Base-by-base conservation (phyloP, 495 filamentous ascomycete species). In the Jackrogersella minutella region DNA sequence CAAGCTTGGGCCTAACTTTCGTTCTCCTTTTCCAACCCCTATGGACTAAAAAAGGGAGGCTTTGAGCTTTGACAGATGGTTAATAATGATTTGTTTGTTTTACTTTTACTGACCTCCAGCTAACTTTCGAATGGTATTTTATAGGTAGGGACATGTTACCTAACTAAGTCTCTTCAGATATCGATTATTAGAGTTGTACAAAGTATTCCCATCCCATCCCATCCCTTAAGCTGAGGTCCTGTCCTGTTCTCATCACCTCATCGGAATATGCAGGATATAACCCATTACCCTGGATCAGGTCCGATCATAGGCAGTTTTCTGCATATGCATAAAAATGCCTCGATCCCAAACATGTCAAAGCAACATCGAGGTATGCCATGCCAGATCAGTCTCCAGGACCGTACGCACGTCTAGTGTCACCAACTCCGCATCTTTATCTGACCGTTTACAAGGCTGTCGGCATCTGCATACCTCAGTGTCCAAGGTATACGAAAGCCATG, bases 401-500 rank as follows among this genome's bases (percentile, higher is more conserved):
- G 49, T 37, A 9, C 31, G 14, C 30, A 24, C 10, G 41, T 44
- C 9, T 37, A 41, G 56, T 59, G 43, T 28, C n/a, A 59, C 56
- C 43, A 14, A 49, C 19, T 39, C 21, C 31, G 33, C 31, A 49
- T 40, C 33, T 2, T 30, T 37, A 44, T 36, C 30, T 36, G 2
- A 59, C 28, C 33, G 22, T 16, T 40, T 40, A 59, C 33, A 40
- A 59, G 56, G 43, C 44, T 47, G 22, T 33, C 33, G 43, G 21
- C 56, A 59, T 59, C 22, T 50, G 44, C 43, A 59, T 34, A 10
- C n/a, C 11, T 58, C 30, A 49, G 14, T 46, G 26, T 47, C 17
- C 5, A 26, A 10, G 21, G 19, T 19, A n/a, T 21, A 50, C 56
- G 21, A 40, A 17, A 41, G 2, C 19, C 30, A 50, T 50, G 44